These are phyloP conservation scores for Penstemon barbatus DNA, from an alignment of 257 asterid genomes.

Conservation along the genomic window DNA sequence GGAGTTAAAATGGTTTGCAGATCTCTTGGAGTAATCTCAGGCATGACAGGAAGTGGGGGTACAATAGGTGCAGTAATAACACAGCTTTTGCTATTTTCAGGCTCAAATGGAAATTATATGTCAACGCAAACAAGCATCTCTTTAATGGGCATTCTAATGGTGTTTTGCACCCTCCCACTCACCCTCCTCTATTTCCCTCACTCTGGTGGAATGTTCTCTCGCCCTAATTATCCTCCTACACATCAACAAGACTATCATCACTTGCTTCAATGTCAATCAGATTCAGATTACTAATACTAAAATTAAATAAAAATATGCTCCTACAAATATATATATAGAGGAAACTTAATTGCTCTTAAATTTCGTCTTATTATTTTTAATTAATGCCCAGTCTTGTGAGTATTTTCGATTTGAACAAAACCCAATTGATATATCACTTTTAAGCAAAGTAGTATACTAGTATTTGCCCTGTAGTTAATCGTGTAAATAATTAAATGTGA, in stretches of 20 bases:
- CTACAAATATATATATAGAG: no score
- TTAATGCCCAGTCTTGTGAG: no score
- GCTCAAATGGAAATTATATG: constrained; percentile 28
- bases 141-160: constrained; percentile 54
- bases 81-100: constrained; percentile 51
- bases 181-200: constrained; percentile 46
- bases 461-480: no score
- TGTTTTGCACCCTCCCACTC: constrained; percentile 38
- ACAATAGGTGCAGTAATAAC: constrained; percentile 58
- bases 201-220: constrained; percentile 62
- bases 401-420: no score
- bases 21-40: constrained; percentile 56
- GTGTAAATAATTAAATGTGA: no score
- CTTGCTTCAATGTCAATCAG: constrained; percentile 21
- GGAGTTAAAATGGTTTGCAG: constrained; percentile 27
- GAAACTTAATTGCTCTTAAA: no score
- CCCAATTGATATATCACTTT: no score
- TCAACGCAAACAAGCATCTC: constrained; percentile 54
- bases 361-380: no score
- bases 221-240: constrained; percentile 24
- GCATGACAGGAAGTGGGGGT: constrained; percentile 66
- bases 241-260: constrained; percentile 1
- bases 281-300: not conserved
- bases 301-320: no score
- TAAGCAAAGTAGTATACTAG: no score